phyloP scores from a whole-genome alignment of 2,329 filamentous ascomycete genomes.

The Aureobasidium sp. region DNA sequence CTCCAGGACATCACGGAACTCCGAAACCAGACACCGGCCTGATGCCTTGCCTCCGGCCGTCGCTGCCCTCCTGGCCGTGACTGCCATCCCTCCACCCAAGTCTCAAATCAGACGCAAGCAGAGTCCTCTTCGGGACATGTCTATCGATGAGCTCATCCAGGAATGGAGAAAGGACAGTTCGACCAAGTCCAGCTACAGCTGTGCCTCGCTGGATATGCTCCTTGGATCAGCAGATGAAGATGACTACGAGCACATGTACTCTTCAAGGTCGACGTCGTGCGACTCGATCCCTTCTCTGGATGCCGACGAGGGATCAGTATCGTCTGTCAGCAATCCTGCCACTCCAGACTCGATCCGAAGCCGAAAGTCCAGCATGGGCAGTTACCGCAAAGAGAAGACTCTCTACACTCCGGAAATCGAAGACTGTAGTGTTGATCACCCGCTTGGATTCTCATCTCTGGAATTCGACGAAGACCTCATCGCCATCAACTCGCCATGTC shows the following conservation, averaged over 20 bases:
- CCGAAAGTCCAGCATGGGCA: constrained; percentile 25
- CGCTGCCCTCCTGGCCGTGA: constrained; percentile 51
- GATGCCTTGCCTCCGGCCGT: constrained; percentile 46
- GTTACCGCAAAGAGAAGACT: constrained; percentile 38
- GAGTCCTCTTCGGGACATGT: constrained; percentile 35
- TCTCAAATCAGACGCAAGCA: constrained; percentile 33
- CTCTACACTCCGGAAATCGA: constrained; percentile 43
- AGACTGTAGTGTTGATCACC: constrained; percentile 50
- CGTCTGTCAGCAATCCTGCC: constrained; percentile 35
- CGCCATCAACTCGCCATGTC: constrained; percentile 30
- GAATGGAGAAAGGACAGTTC: constrained; percentile 43
- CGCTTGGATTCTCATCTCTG: constrained; percentile 38
- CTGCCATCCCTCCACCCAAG: constrained; percentile 47
- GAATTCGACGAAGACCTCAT: constrained; percentile 24
- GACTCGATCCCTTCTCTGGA: constrained; percentile 51
- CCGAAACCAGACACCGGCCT: constrained; percentile 28
- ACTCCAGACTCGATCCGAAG: constrained; percentile 34
- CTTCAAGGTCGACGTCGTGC: constrained; percentile 45
- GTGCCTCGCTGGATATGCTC: constrained; percentile 43
- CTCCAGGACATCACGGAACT: constrained; percentile 17
- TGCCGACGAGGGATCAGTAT: constrained; percentile 38
- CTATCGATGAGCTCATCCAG: constrained; percentile 50
- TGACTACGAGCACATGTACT: constrained; percentile 36
- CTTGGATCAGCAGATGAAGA: constrained; percentile 46
- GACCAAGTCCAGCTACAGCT: constrained; percentile 24